A percentile compares a stretch with the other conserved stretches of the same genome.
Evolutionary conservation across 108 stramenopile genomes (phyloP).

Genomic region (Cyclostephanos invisitatus): DNA sequence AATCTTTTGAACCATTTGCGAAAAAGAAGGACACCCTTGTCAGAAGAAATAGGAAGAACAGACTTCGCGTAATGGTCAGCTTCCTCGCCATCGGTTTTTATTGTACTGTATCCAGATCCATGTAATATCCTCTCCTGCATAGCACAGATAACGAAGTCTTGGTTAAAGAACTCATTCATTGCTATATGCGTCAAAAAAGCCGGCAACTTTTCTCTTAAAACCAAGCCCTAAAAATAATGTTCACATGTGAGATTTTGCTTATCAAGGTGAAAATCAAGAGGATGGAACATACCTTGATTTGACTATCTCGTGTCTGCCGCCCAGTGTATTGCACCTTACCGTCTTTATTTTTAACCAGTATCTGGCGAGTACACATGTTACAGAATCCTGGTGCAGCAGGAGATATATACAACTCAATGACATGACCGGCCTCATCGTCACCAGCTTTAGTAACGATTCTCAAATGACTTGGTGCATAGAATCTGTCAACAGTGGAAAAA

Average conservation of each 20-base stretch:
- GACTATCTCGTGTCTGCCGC: neutral
- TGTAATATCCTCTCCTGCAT: neutral
- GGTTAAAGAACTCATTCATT: neutral
- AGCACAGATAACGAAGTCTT: neutral
- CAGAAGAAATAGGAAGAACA: neutral
- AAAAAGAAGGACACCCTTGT: neutral
- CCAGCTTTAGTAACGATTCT: constrained; percentile 2
- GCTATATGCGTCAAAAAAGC: neutral
- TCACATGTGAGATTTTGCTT: neutral
- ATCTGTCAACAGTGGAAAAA: neutral
- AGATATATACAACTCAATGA: constrained; percentile 28
- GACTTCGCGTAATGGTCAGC: neutral
- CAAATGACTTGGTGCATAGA: neutral
- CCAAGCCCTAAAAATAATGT: neutral
- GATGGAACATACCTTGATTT: neutral
- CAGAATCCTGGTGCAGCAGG: constrained; percentile 42
- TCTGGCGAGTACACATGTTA: constrained; percentile 36
- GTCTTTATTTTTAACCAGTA: constrained; percentile 23
- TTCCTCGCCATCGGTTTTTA: neutral
- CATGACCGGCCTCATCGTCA: constrained; percentile 19
- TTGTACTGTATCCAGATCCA: neutral
- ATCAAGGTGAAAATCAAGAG: neutral
- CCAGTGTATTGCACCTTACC: constrained; percentile 22
- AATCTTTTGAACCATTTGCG: neutral
- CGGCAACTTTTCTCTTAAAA: neutral